phyloP scores from a whole-genome alignment of 2,329 filamentous ascomycete species.

The Rhynchosporium agropyri region DNA sequence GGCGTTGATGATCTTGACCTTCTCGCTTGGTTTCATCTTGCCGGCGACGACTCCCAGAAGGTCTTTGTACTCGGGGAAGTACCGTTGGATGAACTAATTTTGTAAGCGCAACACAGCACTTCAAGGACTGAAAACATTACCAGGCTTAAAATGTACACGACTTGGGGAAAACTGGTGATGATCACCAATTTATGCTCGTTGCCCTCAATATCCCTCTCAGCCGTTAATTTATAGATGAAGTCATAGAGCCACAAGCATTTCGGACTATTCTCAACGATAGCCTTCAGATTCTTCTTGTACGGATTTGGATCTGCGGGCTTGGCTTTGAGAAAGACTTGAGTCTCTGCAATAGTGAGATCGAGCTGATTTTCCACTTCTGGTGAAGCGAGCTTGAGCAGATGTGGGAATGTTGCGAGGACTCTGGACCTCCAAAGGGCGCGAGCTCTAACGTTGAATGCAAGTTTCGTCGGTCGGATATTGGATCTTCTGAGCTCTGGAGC shows the following conservation, averaged over 20 bases:
- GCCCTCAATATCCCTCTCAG: conserved; percentile 7
- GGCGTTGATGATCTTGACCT: conserved; percentile 17
- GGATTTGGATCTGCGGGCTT: conserved; percentile 2
- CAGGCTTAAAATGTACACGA: conserved; percentile 27
- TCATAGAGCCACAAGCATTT: conserved; percentile 30
- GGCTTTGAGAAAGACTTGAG: background rate
- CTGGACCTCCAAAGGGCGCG: conserved; percentile 17
- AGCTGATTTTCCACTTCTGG: conserved; percentile 6
- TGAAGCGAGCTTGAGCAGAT: conserved; percentile 16
- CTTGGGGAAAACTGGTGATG: conserved; percentile 25
- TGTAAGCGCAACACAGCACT: background rate
- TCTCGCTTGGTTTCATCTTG: conserved; percentile 17
- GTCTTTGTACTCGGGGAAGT: conserved; percentile 16
- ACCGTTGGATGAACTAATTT: conserved; percentile 23
- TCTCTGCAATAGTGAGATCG: conserved; percentile 21
- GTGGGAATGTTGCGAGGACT: conserved; percentile 30
- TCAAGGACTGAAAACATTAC: conserved; percentile 13
- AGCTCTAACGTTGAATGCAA: conserved; percentile 21
- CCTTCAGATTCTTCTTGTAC: conserved; percentile 20
- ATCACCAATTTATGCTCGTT: conserved; percentile 29
- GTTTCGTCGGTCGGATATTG: conserved; percentile 1
- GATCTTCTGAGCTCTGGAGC: conserved; percentile 11
- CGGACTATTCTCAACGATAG: conserved; percentile 27
- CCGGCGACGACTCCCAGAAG: conserved; percentile 21
- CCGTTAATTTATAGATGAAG: conserved; percentile 20